These are phyloP conservation scores for Fraxinus ornus DNA, from an alignment of 305 asterid species.

Conservation along the genomic window DNA sequence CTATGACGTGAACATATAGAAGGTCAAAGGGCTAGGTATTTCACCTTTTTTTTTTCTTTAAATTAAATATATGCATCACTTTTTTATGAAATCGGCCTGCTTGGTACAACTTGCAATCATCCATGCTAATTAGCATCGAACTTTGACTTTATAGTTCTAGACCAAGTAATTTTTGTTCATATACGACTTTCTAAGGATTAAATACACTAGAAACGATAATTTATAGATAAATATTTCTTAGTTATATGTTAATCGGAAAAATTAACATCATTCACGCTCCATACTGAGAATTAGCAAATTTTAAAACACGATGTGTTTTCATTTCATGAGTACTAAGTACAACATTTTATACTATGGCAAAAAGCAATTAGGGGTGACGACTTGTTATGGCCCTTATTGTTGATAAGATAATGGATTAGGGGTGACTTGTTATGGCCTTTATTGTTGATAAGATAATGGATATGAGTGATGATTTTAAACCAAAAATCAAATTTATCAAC, in stretches of 20 bases:
- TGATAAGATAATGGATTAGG: too few species aligned
- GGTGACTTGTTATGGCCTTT: neutral
- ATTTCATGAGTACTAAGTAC: neutral
- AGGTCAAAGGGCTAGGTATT: neutral
- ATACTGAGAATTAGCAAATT: neutral
- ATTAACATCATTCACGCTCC: neutral
- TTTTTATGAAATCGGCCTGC: neutral
- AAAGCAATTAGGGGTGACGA: neutral
- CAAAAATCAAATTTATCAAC: too few species aligned
- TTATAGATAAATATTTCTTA: neutral
- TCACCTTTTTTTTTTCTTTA: neutral
- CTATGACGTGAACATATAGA: neutral
- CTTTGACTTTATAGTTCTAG: neutral
- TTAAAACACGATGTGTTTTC: neutral
- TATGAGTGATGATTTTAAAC: too few species aligned
- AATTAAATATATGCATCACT: neutral
- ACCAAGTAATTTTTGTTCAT: neutral
- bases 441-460: too few species aligned
- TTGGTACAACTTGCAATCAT: neutral
- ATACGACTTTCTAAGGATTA: neutral
- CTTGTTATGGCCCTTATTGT: neutral
- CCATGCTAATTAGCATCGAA: neutral
- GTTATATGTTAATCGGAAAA: neutral
- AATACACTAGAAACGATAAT: neutral
- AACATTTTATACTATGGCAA: neutral